These are phyloP conservation scores for Jaapia argillacea DNA, from an alignment of 768 basidiomycete species.

Conservation along the genomic window DNA sequence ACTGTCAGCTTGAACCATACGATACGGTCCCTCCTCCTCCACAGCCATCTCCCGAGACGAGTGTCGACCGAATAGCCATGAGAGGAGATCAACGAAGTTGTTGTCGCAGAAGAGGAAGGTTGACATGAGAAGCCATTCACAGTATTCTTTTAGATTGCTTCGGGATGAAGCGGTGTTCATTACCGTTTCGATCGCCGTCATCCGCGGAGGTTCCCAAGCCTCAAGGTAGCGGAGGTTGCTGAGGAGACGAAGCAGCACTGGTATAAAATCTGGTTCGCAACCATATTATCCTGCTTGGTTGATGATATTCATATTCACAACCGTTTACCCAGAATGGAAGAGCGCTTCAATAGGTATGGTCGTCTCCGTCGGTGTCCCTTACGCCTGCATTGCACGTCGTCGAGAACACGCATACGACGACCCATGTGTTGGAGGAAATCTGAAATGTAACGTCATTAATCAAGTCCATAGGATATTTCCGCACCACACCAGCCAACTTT, in stretches of 20 bases:
- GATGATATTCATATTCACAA: constrained; percentile 2
- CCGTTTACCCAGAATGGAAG: constrained; percentile 28
- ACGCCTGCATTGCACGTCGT: constrained; percentile 34
- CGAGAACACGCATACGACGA: constrained; percentile 57
- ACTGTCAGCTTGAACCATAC: constrained; percentile 9
- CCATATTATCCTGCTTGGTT: background rate
- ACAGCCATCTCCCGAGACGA: constrained; percentile 53
- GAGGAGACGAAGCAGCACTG: constrained; percentile 72
- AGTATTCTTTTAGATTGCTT: constrained; percentile 53
- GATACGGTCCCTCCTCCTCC: constrained; percentile 35
- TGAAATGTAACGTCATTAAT: too few relatives aligned
- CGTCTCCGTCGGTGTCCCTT: constrained; percentile 44
- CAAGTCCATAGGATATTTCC: too few relatives aligned
- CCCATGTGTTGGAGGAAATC: constrained; percentile 27
- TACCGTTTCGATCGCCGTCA: constrained; percentile 57
- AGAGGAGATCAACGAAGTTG: constrained; percentile 63
- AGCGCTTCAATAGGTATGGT: constrained; percentile 71
- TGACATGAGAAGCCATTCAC: constrained; percentile 51
- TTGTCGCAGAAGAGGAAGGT: constrained; percentile 63
- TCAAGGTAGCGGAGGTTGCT: constrained; percentile 72
- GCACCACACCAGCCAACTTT: too few relatives aligned
- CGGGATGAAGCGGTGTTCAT: constrained; percentile 79
- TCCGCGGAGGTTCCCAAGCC: constrained; percentile 59
- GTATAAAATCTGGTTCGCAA: constrained; percentile 56
- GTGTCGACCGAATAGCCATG: constrained; percentile 63